phyloP scores from a whole-genome alignment of 1,284 basidiomycete species.

The Ganoderma multipileum region DNA sequence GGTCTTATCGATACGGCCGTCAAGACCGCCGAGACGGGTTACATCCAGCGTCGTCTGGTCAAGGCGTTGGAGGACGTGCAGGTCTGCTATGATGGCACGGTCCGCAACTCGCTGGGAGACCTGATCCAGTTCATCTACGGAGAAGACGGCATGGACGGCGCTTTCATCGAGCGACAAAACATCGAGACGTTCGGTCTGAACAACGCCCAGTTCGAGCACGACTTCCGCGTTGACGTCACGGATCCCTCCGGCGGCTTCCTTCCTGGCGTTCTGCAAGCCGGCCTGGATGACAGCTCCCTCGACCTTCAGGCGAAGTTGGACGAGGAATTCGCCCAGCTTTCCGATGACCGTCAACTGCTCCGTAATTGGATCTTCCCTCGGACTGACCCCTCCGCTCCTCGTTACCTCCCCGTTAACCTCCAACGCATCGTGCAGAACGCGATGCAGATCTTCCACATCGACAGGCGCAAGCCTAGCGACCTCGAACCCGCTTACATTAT shows the following conservation, averaged over 20 bases:
- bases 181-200: constrained; percentile 90
- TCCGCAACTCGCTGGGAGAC: constrained; percentile 95
- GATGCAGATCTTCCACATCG: constrained; percentile 97
- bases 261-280: constrained; percentile 88
- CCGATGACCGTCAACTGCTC: constrained; percentile 78
- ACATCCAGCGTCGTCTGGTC: constrained; percentile 97
- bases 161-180: constrained; percentile 95
- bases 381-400: constrained; percentile 73
- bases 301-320: constrained; percentile 93
- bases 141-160: constrained; percentile 99
- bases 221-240: constrained; percentile 93
- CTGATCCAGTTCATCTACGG: constrained; percentile 98
- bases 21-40: constrained; percentile 99
- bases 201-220: constrained; percentile 86
- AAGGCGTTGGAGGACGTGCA: constrained; percentile 98
- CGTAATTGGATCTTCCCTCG: constrained; percentile 89
- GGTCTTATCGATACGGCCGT: constrained; percentile 99
- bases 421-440: constrained; percentile 96
- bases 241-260: constrained; percentile 81
- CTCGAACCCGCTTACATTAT: constrained; percentile 91
- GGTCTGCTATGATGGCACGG: constrained; percentile 98
- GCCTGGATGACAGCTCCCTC: constrained; percentile 89
- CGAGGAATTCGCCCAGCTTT: constrained; percentile 84
- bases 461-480: constrained; percentile 92
- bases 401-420: constrained; percentile 93